A percentile compares a stretch with the other conserved stretches of the same genome.
These are phyloP conservation scores for Thuidium tamariscinum DNA, from an alignment of 225 moss, liverwort and hornwort species.

Conservation along the genomic window DNA sequence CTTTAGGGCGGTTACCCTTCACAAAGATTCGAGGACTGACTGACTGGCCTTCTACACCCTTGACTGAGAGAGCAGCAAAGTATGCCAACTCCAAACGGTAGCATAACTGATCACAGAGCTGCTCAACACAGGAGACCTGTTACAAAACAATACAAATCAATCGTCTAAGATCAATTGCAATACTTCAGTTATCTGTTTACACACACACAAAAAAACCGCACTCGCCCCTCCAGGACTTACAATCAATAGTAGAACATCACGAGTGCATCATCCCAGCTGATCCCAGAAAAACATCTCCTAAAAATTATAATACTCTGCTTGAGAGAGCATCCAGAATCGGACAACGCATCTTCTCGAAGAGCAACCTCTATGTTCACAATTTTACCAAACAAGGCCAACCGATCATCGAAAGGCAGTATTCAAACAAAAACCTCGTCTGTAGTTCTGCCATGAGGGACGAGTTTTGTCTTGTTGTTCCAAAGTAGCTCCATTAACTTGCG, in stretches of 20 bases:
- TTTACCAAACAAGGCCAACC: not conserved
- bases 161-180: not conserved
- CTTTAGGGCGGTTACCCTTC: slow-evolving; percentile 30
- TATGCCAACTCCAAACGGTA: slow-evolving; percentile 94
- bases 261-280: not conserved
- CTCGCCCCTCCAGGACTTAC: not conserved
- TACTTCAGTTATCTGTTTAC: not conserved
- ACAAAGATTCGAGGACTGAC: slow-evolving; percentile 51
- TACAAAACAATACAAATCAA: not conserved
- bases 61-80: slow-evolving; percentile 56
- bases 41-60: slow-evolving; percentile 45
- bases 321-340: not conserved
- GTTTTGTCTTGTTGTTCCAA: slow-evolving; percentile 67
- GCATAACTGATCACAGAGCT: slow-evolving; percentile 87
- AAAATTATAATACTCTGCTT: not conserved
- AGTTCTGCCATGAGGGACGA: slow-evolving; percentile 42
- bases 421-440: slow-evolving; percentile 56
- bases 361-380: not conserved
- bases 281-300: not conserved
- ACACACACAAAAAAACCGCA: not conserved
- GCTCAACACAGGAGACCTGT: slow-evolving; percentile 83
- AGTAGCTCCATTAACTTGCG: slow-evolving; percentile 85
- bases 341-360: not conserved
- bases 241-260: not conserved
- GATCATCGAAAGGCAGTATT: not conserved